Base-by-base conservation (phyloP, 169 alveolate genomes). In the Cryptosporidium canis region DNA sequence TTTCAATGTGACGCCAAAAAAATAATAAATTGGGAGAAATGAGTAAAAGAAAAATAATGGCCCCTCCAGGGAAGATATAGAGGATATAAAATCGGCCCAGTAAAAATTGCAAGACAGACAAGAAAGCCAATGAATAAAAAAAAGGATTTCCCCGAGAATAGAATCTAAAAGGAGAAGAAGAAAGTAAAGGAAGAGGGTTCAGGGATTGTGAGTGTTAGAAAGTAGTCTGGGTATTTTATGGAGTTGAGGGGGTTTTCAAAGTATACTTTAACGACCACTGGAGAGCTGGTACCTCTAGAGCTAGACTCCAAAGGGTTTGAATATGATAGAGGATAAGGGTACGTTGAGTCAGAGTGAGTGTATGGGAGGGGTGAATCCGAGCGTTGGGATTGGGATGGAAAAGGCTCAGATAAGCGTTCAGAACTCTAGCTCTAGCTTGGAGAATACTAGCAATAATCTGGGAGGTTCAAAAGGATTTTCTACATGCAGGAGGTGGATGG, bases 1-100 rank as follows among this genome's bases (percentile, higher is more conserved):
- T 67, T 67, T 67, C 83, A 43, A 21, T 67, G 43, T 67, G 83
- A 67, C 83, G 83, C 83, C 83, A 67, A 67, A 67, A 66, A 65
- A 65, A 65, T 27, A 65, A 35, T 39, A 65, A 39, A 31, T 37
- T 65, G 63, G 29, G 53, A 44, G 65, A 39, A 67, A 43, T 67
- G 64, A 67, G 63, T 67, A 39, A 67, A 39, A 33, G 29, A 16
- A 67, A 67, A 43, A 67, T n/a, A 24, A 67, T 18, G 58, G 64
- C 83, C 83, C 83, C 65, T 67, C 58, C 58, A n/a, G 63, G 2
- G 63, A 51, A 51, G 31, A 67, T 43, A 33, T 67, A 29, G 24
- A 67, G 35, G 83, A 67, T 67, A 67, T 11, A 44, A 67, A 67
- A 33, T 67, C 41, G 68, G 45, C 41, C 68, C 63, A 51, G 63